Percentiles rank a stretch among this genome's conserved stretches.
phyloP scores from a whole-genome alignment of 2,329 filamentous ascomycete genomes.

The Elsinoe perseae region DNA sequence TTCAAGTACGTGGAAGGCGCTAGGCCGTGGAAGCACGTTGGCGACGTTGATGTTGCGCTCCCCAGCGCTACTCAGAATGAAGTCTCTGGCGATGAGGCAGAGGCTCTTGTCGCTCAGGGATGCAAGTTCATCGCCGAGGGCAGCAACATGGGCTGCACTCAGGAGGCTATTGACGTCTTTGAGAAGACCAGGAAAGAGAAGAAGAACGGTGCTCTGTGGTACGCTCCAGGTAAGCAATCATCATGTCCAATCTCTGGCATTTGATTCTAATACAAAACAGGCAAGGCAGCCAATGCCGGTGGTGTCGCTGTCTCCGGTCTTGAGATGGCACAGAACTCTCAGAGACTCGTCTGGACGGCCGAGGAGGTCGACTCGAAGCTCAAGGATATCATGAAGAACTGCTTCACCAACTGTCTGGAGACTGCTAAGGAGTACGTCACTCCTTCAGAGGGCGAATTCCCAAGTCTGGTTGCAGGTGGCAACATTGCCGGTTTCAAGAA shows the following conservation, averaged over 20 bases:
- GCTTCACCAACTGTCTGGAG: slow-evolving; percentile 80
- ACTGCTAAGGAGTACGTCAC: slow-evolving; percentile 86
- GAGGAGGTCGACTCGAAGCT: slow-evolving; percentile 90
- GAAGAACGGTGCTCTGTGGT: slow-evolving; percentile 76
- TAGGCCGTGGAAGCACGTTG: slow-evolving; percentile 85
- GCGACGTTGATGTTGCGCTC: slow-evolving; percentile 81
- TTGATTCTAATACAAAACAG: slow-evolving; percentile 17
- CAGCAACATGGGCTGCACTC: slow-evolving; percentile 98
- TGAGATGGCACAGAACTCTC: slow-evolving; percentile 98
- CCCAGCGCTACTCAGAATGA: slow-evolving; percentile 97
- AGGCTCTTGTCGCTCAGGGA: slow-evolving; percentile 68
- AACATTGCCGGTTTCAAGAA: slow-evolving; percentile 98
- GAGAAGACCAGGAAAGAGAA: slow-evolving; percentile 65
- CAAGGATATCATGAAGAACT: slow-evolving; percentile 88
- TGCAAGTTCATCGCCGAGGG: slow-evolving; percentile 87
- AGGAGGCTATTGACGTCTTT: slow-evolving; percentile 88
- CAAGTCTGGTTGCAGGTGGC: slow-evolving; percentile 82
- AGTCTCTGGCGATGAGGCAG: slow-evolving; percentile 83
- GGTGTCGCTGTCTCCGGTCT: slow-evolving; percentile 95
- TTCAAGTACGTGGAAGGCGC: slow-evolving; percentile 84
- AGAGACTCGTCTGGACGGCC: slow-evolving; percentile 73
- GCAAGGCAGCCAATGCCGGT: slow-evolving; percentile 95
- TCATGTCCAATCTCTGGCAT: background rate
- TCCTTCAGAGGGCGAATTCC: slow-evolving; percentile 71
- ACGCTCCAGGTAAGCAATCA: slow-evolving; percentile 59